Evolutionary conservation across 1,284 basidiomycete genomes (phyloP), one percentile per base, ranked within the genome.

Genomic region (Cystobasidium sp.): DNA sequence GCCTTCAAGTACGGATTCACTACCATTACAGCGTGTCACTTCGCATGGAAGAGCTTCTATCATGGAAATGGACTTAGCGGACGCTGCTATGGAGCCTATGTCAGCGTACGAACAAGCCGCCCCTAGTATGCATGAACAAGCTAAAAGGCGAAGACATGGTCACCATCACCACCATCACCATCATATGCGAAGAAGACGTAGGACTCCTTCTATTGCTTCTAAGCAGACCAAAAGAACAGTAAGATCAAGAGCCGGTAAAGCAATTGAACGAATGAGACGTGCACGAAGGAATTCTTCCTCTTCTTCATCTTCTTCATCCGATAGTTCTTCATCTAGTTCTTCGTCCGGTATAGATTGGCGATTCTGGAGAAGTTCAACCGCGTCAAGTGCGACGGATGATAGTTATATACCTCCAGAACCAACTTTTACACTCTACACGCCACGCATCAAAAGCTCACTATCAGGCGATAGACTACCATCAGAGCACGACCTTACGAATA

Each of bases 351-450:
- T 67, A 12, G 76, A 77, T 20, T 80, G 79, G 79, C 75, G 74
- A 16, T 80, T 80, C 73, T 80, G 79, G 79, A 67, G 78, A 12
- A 76, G 76, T 0, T 78, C 78, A 12, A 71, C 64, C 31, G 68
- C 75, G 16, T 76, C 77, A 6, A 73, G 64, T 37, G 74, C 74
- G 22, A 76, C 75, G 3, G 58, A 69, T 31, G 62, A 65, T 39
- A 69, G 55, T 37, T 76, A 74, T 24, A 70, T 75, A 14, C 79
- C 78, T 3, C 79, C 78, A 1, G 78, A 78, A 1, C 79, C 79
- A 6, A 76, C 77, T 44, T 80, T 78, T 56, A 79, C 75, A 3
- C 74, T 79, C n/a, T 68, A 78, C 12, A 80, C 77, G 22, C 79
- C 79, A 0, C 66, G 76, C 31, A 75, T 80, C 20, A 46, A 74